Evolutionary conservation across 805 yeast genomes (phyloP), one percentile per base, ranked within the genome.

Genomic region (Metschnikowia corniflorae): DNA sequence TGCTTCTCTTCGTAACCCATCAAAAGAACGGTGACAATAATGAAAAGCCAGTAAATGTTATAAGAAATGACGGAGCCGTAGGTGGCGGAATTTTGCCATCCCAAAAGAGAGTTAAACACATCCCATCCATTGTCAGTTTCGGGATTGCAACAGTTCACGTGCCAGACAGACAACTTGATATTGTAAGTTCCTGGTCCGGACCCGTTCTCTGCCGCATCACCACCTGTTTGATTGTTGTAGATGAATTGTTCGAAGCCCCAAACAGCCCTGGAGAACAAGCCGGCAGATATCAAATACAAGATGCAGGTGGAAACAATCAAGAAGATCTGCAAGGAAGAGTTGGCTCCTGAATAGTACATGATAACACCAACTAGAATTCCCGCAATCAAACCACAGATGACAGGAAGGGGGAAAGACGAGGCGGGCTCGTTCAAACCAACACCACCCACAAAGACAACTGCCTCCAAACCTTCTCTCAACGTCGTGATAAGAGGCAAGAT

Each of bases 11-110:
- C 93, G 65, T 54, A 89, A 46, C 81, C 65, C 87, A 91, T 77
- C 50, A 82, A 62, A 13, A 55, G 35, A 29, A 91, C 55, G 24
- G 71, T 61, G 17, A 67, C 43, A 44, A 83, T 82, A 37, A 87
- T 58, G 27, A 65, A 61, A 37, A 89, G 51, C 98, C 98, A 91
- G 71, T 91, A 91, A 45, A 82, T 47, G 68, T 87, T 87, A 71
- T 91, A 91, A 32, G 89, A 77, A 35, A 91, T 67, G 42, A 91
- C 89, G 4, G 96, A 86, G 39, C 96, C 96, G 58, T 86, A 76
- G 49, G 95, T 87, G 42, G 96, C 97, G 37, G 95, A 77, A 67
- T 91, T 91, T 69, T 88, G 96, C 98, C 98, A 91, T 45, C 97
- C 98, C 46, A 91, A 71, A 38, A 91, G 62, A 22, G 97, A 86